Evolutionary conservation across 768 basidiomycete genomes (phyloP).

Genomic region (Porpolomopsis calyptriformis): DNA sequence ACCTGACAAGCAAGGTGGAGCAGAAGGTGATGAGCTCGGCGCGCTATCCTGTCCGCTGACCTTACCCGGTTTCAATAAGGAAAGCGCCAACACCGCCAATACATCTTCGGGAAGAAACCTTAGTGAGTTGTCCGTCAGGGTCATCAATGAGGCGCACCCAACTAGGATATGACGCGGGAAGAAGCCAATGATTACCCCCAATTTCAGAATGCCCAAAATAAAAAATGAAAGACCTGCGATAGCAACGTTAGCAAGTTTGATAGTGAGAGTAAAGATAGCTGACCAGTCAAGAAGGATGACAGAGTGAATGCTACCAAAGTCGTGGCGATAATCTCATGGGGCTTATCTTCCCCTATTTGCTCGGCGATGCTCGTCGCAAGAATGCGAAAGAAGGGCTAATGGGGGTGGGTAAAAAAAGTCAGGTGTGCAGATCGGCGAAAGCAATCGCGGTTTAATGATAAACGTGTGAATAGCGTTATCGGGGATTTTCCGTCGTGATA

Average conservation of each 20-base stretch:
- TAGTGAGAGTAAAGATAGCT: conserved; percentile 6
- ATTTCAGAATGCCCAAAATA: conserved; percentile 69
- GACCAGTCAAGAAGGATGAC: conserved; percentile 80
- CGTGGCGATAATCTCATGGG: conserved; percentile 73
- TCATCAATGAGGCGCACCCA: conserved; percentile 41
- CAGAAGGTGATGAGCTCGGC: background rate
- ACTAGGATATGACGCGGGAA: conserved; percentile 95
- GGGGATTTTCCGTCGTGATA: background rate
- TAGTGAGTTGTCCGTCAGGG: background rate
- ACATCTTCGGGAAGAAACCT: conserved; percentile 28
- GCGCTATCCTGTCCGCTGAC: background rate
- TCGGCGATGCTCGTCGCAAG: conserved; percentile 66
- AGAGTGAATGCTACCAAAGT: conserved; percentile 84
- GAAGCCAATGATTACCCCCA: conserved; percentile 85
- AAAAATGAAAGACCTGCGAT: conserved; percentile 65
- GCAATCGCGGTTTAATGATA: background rate
- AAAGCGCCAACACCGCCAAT: conserved; percentile 97
- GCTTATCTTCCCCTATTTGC: conserved; percentile 60
- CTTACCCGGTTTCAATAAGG: conserved; percentile 78
- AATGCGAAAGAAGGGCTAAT: conserved; percentile 90
- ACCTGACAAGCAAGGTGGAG: conserved; percentile 26
- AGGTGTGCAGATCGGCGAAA: too few species aligned
- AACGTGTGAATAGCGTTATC: conserved; percentile 2
- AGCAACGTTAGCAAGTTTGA: conserved; percentile 9
- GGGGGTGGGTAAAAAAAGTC: background rate